Evolutionary conservation across 129 eudicot genomes (phyloP).

Genomic region (Lonicera japonica): DNA sequence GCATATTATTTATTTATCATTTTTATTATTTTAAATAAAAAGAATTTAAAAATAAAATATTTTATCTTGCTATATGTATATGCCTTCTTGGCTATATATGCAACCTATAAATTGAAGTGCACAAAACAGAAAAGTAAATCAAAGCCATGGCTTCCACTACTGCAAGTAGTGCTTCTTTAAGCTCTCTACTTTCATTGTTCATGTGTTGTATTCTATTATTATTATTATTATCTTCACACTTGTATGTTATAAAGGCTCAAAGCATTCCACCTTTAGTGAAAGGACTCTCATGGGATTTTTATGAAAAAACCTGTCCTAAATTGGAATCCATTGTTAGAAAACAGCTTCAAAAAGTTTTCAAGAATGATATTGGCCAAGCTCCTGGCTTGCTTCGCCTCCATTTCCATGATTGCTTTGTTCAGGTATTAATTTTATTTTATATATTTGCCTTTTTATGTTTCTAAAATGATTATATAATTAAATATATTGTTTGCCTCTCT

Average conservation of each 20-base stretch:
- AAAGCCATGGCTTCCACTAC: neutral
- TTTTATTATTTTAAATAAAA: no score
- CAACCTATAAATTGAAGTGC: neutral
- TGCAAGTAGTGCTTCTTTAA: neutral
- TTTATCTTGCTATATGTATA: neutral
- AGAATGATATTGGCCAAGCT: slow-evolving; percentile 59
- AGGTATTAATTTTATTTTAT: slow-evolving; percentile 24
- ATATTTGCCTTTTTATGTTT: neutral
- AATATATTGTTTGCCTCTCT: neutral
- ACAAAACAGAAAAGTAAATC: neutral
- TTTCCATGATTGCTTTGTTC: slow-evolving; percentile 83
- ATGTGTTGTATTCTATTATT: neutral
- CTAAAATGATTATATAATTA: no score
- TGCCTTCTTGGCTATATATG: neutral
- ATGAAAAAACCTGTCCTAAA: slow-evolving; percentile 48
- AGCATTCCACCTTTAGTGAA: slow-evolving; percentile 27
- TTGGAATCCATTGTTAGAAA: slow-evolving; percentile 52
- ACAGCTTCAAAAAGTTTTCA: slow-evolving; percentile 45
- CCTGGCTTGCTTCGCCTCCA: slow-evolving; percentile 71
- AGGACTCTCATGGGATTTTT: slow-evolving; percentile 50
- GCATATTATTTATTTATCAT: no score
- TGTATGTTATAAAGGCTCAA: slow-evolving; percentile 31
- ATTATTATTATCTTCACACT: neutral
- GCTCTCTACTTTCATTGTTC: neutral
- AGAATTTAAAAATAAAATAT: no score